Base-by-base conservation (phyloP, 2,329 filamentous ascomycete genomes). In the Aurifilum marmelostoma region DNA sequence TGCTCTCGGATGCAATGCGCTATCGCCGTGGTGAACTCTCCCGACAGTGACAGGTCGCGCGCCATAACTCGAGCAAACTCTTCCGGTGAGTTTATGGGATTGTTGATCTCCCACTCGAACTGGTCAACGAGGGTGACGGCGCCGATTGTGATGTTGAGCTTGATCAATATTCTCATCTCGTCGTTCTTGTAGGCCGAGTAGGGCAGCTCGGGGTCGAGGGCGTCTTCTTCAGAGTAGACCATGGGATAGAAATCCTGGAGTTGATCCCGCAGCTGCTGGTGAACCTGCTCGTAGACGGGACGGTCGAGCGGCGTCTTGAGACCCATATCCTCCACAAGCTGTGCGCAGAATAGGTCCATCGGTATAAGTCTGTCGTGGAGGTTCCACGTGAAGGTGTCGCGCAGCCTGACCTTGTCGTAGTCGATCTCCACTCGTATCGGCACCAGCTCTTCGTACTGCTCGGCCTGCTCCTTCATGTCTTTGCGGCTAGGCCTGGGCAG, bases 71-170 rank as follows among this genome's bases (percentile, higher is more conserved):
- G 84, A 34, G 96, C 96, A 78, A 99, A 99, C 69, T 97, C 93
- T 80, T 99, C 96, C 2, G 96, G 94, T 0, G 92, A 97, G 79
- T 99, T 99, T 67, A 91, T 83, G 0, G 94, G 92, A 78, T 97
- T 97, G 80, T 98, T 98, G 77, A 98, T 94, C 75, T 99, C 96
- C 96, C 96, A 99, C 80, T 99, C 96, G 71, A 99, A 98, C 78
- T 98, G 96, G 76, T 99, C 96, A 47, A 97, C 91, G 34, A 99
- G 84, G 0, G 94, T 98, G 76, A 97, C 93, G 72, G 93, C 91
- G 54, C 95, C 96, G 76, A 99, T 97, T 8, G 96, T 98, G 76
- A 99, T 97, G 80, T 98, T 97, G 64, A 99, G 85, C 80, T 97
- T 98, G 80, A 99, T 89, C 58, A 97, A 83, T 74, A 99, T 92